Base-by-base conservation (phyloP, 306 rosid species). In the Quercus parvula region DNA sequence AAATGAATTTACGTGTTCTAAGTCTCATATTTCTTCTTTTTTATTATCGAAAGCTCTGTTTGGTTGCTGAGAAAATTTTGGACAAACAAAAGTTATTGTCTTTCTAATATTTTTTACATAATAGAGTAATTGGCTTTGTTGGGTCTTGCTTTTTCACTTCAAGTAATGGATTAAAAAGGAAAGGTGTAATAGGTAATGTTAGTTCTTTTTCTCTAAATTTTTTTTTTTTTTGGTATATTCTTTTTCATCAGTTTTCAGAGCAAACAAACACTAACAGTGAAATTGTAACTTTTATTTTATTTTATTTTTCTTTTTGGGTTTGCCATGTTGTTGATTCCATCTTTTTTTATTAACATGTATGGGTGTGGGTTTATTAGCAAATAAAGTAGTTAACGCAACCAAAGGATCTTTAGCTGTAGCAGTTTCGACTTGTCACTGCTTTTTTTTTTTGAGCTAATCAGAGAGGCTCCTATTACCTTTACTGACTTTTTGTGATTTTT, bases 11-110 rank as follows among this genome's bases (percentile, higher is more conserved):
- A 20, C n/a, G 17, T 30, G 49, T 73, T n/a, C 11, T 14, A 46
- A 24, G 22, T 30, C 64, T 54, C 28, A 0, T 41, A 44, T 5
- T 4, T 20, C 51, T 14, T 46, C 25, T 2, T 54, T 27, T 71
- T 5, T 14, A 24, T 55, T 24, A 38, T 63, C 31, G 14, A 54
- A 41, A 56, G 17, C 75, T 41, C 46, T 44, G 76, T 19, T 69
- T 75, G 79, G 79, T 75, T 28, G 38, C 70, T 51, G 79, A n/a
- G 79, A 74, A 44, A 61, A 13, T 79, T 71, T 72, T 71, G 46
- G 46, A 64, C 44, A 1, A 30, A 8, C 6, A 13, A 30, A 7
- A 28, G 46, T 38, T 1, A 7, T 8, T 7, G 11, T 38, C 46
- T 30, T 5, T 64, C 30, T 64, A 38, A 38, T 28, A 0, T 30